Base-by-base conservation (phyloP, 1,139 yeast genomes). In the Magnusiomyces magnusii region DNA sequence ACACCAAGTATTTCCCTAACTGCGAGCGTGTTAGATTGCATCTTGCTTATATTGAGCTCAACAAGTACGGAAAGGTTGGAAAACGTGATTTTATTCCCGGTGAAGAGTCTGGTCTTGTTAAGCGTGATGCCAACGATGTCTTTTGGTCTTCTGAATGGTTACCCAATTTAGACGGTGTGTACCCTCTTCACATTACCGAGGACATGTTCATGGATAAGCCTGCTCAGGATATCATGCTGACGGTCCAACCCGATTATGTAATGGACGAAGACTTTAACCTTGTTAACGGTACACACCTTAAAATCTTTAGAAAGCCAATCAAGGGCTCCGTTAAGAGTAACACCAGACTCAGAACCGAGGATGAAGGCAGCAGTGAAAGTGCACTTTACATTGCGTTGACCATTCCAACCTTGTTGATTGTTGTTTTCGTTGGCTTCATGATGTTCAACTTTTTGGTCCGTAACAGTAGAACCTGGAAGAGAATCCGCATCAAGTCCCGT, bases 121-220 rank as follows among this genome's bases (percentile, higher is more conserved):
- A 59, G 47, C 28, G 59, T 3, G 66, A 70, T 67, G 62, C 71
- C 34, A 73, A 75, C 3, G 78, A 78, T 31, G 79, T 93, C 1
- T 86, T 88, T 68, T 86, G 75, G 73, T 72, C 81, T 1, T 78
- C 89, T 15, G 93, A 85, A 15, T 89, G 95, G 95, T 58, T 87
- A 15, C 72, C 76, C 13, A 87, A 85, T 66, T 76, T 76, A 34
- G 80, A 80, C 60, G 97, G 97, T 15, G 80, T 77, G 67, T 82
- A 72, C 65, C 84, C 92, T 1, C 69, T 90, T 52, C 80, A 80
- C 47, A 74, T 88, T 47, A 72, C 78, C 42, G 81, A 80, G 59
- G 82, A 78, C 21, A 87, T 95, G 89, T 74, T 88, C 41, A 74
- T 75, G 41, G 71, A 74, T 62, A 24, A 25, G 2, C 80, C 77